These are phyloP conservation scores for Pogostemon cablin DNA, from an alignment of 257 asterid genomes.

Conservation along the genomic window DNA sequence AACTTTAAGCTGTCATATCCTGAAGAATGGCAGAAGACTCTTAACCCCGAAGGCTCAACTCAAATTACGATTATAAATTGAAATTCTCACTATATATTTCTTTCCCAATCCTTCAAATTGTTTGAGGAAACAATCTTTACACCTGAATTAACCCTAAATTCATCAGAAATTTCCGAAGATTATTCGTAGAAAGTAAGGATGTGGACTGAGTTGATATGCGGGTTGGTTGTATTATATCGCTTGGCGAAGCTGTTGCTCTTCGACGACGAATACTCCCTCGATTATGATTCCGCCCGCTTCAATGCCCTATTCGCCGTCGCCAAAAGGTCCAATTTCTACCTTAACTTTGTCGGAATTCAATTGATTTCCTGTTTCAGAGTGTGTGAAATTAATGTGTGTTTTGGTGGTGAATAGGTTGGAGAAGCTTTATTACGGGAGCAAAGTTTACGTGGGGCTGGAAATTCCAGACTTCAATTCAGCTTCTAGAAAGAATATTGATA, in stretches of 20 bases:
- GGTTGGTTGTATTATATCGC: conserved; percentile 49
- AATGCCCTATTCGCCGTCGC: conserved; percentile 63
- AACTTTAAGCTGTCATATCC: not conserved
- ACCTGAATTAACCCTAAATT: not conserved
- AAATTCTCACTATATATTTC: no score
- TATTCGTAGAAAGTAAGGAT: conserved; percentile 28
- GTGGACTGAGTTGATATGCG: conserved; percentile 72
- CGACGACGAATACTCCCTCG: conserved; percentile 43
- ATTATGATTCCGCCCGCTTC: conserved; percentile 53
- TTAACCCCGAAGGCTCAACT: conserved; percentile 15
- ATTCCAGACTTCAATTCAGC: conserved; percentile 83
- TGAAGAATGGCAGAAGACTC: not conserved
- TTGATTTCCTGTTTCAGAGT: not conserved
- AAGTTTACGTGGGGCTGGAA: conserved; percentile 67
- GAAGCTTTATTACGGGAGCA: conserved; percentile 66
- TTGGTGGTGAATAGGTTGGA: conserved; percentile 47
- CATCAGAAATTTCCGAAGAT: not conserved
- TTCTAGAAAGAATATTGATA: conserved; percentile 68
- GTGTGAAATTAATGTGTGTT: conserved; percentile 8
- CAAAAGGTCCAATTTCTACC: conserved; percentile 37
- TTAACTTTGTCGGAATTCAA: not conserved
- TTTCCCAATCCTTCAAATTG: no score
- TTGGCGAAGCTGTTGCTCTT: conserved; percentile 53
- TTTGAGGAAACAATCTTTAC: not conserved
- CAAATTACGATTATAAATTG: no score